phyloP scores from a whole-genome alignment of 768 basidiomycete species.

The Trametes cubensis region DNA sequence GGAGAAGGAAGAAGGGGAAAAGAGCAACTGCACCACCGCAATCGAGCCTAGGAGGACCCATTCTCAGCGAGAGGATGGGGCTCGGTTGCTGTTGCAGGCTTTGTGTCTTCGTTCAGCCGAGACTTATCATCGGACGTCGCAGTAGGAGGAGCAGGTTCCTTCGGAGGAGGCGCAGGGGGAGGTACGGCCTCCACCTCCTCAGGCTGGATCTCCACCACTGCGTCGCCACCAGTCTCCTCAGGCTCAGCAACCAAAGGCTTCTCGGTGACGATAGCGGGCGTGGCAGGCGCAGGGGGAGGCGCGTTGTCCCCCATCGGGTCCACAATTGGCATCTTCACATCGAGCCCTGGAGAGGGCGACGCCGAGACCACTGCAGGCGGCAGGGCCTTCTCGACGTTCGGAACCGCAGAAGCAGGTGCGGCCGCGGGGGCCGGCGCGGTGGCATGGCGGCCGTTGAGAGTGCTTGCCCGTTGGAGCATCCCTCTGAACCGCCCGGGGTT shows the following conservation, averaged over 20 bases:
- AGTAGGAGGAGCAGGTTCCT: not conserved
- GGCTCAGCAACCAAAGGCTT: conserved; percentile 20
- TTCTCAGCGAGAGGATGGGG: not conserved
- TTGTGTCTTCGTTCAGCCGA: not conserved
- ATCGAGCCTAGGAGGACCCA: not conserved
- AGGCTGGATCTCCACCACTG: not conserved
- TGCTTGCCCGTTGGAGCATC: conserved; percentile 30
- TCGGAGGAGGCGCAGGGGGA: conserved; percentile 18
- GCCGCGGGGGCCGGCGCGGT: conserved; percentile 3
- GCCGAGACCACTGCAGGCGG: conserved; percentile 22
- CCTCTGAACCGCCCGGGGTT: conserved; percentile 27
- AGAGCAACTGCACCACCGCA: not conserved
- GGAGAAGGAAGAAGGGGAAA: not conserved
- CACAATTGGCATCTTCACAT: conserved; percentile 5
- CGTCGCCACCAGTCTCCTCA: not conserved
- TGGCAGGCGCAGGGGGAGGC: conserved; percentile 6
- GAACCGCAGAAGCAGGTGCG: conserved; percentile 14
- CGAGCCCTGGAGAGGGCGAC: conserved; percentile 21
- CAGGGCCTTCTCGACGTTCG: conserved; percentile 32
- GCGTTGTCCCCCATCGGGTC: conserved; percentile 24
- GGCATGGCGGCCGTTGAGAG: conserved; percentile 24
- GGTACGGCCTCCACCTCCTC: not conserved
- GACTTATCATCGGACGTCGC: not conserved
- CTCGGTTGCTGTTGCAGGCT: not conserved
- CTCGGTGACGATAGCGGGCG: conserved; percentile 4